phyloP scores from a whole-genome alignment of 495 filamentous ascomycete genomes.

The Aspergillus coremiiformis region DNA sequence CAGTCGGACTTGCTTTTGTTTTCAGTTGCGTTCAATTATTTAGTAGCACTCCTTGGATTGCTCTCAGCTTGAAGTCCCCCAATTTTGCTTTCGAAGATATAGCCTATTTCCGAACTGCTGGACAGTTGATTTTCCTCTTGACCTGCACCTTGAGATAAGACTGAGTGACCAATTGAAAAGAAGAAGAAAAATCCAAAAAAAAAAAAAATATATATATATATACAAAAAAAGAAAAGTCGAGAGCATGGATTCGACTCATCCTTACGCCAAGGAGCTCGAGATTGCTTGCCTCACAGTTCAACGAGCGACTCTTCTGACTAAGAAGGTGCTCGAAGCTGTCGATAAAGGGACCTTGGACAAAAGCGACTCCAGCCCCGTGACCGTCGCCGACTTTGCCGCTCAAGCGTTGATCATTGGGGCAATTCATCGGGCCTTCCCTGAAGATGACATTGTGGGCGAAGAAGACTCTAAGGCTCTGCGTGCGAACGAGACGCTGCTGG shows the following conservation, averaged over 20 bases:
- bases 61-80: too few relatives aligned
- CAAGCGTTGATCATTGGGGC: slow-evolving; percentile 55
- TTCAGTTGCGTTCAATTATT: too few relatives aligned
- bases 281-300: slow-evolving; percentile 48
- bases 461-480: slow-evolving; percentile 51
- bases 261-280: slow-evolving; percentile 41
- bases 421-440: slow-evolving; percentile 46
- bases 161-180: background rate
- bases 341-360: slow-evolving; percentile 48
- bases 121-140: background rate
- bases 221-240: too few relatives aligned
- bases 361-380: slow-evolving; percentile 53
- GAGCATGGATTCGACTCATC: slow-evolving; percentile 16
- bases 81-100: too few relatives aligned
- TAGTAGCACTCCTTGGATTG: too few relatives aligned
- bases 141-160: background rate
- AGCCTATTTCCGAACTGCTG: background rate
- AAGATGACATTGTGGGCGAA: slow-evolving; percentile 54
- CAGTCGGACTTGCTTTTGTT: too few relatives aligned
- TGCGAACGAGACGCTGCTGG: slow-evolving; percentile 38
- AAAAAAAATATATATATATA: background rate
- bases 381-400: slow-evolving; percentile 61
- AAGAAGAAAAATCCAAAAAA: too few relatives aligned
- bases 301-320: slow-evolving; percentile 46
- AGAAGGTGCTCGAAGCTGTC: slow-evolving; percentile 39